Percentiles rank a stretch among this genome's conserved stretches.
phyloP scores from a whole-genome alignment of 106 monocot genomes.

The Ottelia alismoides region DNA sequence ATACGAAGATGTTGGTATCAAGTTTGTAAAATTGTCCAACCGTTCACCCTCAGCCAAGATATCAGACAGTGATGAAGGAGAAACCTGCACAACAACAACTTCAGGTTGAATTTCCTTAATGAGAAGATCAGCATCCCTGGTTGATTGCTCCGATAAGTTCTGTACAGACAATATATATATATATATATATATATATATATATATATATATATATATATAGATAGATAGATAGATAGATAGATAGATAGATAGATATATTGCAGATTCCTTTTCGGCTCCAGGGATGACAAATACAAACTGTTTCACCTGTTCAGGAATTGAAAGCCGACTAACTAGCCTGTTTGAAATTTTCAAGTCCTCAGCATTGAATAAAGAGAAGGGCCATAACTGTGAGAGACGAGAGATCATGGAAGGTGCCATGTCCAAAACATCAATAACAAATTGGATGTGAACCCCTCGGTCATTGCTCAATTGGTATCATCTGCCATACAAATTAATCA shows the following conservation, averaged over 20 bases:
- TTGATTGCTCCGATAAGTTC: constrained; percentile 60
- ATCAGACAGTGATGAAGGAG: constrained; percentile 42
- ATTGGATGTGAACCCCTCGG: no score
- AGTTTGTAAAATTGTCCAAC: constrained; percentile 12
- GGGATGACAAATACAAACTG: constrained; percentile 60
- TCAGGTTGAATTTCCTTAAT: constrained; percentile 63
- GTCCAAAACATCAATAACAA: no score
- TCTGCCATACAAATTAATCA: no score
- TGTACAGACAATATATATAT: constrained; percentile 55
- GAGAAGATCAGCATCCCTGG: constrained; percentile 43
- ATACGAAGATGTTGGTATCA: constrained; percentile 60
- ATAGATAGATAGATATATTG: no score
- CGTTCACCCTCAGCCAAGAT: constrained; percentile 43
- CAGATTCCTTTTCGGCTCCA: constrained; percentile 26
- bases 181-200: no score
- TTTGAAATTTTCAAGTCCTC: constrained; percentile 66
- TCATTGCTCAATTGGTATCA: no score
- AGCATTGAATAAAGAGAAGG: constrained; percentile 41
- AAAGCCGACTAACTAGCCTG: constrained; percentile 32
- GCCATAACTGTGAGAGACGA: no score
- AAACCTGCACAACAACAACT: constrained; percentile 56
- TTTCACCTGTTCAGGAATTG: constrained; percentile 63
- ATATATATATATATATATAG: no score
- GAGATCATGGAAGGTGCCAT: no score
- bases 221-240: no score